A percentile compares a stretch with the other conserved stretches of the same genome.
Evolutionary conservation across 495 filamentous ascomycete species (phyloP).

Genomic region (Lasiosphaeris hirsuta): DNA sequence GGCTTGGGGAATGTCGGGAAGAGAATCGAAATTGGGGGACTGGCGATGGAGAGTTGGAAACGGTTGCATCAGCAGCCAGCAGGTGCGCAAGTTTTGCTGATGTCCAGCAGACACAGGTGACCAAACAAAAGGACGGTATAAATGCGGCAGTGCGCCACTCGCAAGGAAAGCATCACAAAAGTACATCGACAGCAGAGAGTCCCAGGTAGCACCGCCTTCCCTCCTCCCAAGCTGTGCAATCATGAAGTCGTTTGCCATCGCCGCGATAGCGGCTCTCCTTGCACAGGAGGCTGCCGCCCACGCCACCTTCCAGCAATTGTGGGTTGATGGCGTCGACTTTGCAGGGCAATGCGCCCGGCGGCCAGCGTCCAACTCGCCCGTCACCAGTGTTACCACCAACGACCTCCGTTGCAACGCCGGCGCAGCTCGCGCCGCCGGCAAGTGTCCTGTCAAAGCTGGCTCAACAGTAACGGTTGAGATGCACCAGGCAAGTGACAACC

Average conservation of each 20-base stretch:
- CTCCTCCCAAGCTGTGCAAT: constrained; percentile 1
- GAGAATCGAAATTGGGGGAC: constrained; percentile 16
- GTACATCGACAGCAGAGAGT: too few relatives aligned
- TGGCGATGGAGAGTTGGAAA: neutral
- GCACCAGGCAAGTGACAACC: constrained; percentile 43
- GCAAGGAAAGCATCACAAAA: too few relatives aligned
- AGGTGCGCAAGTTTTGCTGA: neutral
- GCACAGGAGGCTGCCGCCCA: constrained; percentile 41
- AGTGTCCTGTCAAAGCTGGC: constrained; percentile 49
- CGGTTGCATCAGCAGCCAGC: neutral
- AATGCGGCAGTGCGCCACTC: too few relatives aligned
- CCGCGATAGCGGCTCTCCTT: constrained; percentile 29
- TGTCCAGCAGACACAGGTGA: neutral
- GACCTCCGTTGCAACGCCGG: constrained; percentile 43
- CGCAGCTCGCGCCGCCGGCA: constrained; percentile 29
- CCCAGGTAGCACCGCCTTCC: neutral
- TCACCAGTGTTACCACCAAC: constrained; percentile 38
- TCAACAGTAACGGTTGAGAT: constrained; percentile 50
- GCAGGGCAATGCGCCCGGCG: constrained; percentile 40
- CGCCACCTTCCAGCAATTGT: constrained; percentile 52
- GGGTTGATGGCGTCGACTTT: constrained; percentile 48
- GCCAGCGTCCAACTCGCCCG: constrained; percentile 44
- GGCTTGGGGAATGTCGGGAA: constrained; percentile 5
- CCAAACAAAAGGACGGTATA: too few relatives aligned
- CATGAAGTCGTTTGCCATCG: constrained; percentile 42